These are phyloP conservation scores for Trametes sp. DNA, from an alignment of 1,284 basidiomycete genomes.

Conservation along the genomic window DNA sequence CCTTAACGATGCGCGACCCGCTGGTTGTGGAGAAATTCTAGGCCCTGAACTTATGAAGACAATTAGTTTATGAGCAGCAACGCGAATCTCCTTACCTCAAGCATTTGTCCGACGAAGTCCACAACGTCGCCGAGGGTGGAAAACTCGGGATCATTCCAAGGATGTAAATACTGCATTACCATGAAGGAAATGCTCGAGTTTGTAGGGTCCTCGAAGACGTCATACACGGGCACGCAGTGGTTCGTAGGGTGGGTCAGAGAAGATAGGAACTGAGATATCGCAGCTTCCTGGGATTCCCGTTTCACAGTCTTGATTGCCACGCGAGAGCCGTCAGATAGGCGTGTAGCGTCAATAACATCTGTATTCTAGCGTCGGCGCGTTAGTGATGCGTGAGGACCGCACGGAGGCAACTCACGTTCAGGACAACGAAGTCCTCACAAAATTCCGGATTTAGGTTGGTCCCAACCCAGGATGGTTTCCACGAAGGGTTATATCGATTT, in stretches of 20 bases:
- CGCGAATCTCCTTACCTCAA: too few species aligned
- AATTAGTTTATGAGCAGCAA: too few species aligned
- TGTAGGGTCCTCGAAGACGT: conserved; percentile 29
- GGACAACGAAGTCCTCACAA: conserved; percentile 19
- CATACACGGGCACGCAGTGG: conserved; percentile 32
- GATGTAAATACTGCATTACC: conserved; percentile 38
- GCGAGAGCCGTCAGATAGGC: conserved; percentile 12
- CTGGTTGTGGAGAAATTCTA: conserved; percentile 36
- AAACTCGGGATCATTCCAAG: conserved; percentile 34
- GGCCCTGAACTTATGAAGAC: conserved; percentile 28
- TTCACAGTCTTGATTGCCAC: conserved; percentile 36
- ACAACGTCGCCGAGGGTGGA: conserved; percentile 35
- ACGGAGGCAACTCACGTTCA: not conserved
- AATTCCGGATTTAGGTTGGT: conserved; percentile 11
- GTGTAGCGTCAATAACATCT: conserved; percentile 37
- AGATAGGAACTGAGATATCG: conserved; percentile 19
- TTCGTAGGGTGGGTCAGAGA: conserved; percentile 10
- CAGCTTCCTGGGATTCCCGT: conserved; percentile 12
- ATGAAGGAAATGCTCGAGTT: conserved; percentile 21
- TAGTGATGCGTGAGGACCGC: too few species aligned
- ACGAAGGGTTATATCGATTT: not conserved
- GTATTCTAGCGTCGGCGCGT: too few species aligned
- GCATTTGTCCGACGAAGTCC: conserved; percentile 35
- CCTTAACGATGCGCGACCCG: not conserved
- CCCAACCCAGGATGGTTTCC: conserved; percentile 12